Base-by-base conservation (phyloP, 495 filamentous ascomycete genomes). In the Penicillium longicatenatum region DNA sequence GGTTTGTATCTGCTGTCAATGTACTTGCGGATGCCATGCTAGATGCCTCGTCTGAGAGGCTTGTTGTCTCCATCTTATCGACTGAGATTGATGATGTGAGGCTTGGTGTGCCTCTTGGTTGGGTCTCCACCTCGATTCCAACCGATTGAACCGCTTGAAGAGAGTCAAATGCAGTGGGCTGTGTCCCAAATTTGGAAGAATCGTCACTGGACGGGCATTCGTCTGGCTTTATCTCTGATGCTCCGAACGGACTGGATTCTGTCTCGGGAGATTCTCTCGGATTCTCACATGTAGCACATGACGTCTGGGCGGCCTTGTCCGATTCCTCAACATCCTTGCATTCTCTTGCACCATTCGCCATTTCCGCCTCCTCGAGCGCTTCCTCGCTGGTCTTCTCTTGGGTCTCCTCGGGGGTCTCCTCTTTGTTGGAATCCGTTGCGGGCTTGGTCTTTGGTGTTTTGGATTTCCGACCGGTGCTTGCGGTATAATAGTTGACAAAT, bases 401-500 rank as follows among this genome's bases (percentile, higher is more conserved):
- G 26, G 26, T 26, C 24, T 26, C 3, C 16, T 39, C 35, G 1
- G 2, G 1, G 12, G 14, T n/a, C 12, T 39, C 35, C 16, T 39
- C 35, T 2, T 39, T 6, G 3, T n/a, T 39, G n/a, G 35, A 39
- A 3, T 39, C 4, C 35, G 12, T n/a, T n/a, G 35, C 46, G 17
- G 20, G 46, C 24, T 49, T 49, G 1, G 22, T 17, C 16, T 49
- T 30, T 48, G 14, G n/a, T n/a, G 24, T 43, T 17, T 21, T 31
- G 17, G 21, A 9, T 24, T 50, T 58, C 17, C 31, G 49, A 33
- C 49, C 93, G 5, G 88, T 89, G 52, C 90, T 92, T 24, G 88
- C 81, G 12, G 93, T 96, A 65, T 94, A 97, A 69, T 96, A 97
- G 64, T 97, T 96, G 42, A 91, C 77, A 65, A 97, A 96, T 5